These are phyloP conservation scores for Aspergillus heteromorphus DNA, from an alignment of 495 filamentous ascomycete genomes.

Conservation along the genomic window DNA sequence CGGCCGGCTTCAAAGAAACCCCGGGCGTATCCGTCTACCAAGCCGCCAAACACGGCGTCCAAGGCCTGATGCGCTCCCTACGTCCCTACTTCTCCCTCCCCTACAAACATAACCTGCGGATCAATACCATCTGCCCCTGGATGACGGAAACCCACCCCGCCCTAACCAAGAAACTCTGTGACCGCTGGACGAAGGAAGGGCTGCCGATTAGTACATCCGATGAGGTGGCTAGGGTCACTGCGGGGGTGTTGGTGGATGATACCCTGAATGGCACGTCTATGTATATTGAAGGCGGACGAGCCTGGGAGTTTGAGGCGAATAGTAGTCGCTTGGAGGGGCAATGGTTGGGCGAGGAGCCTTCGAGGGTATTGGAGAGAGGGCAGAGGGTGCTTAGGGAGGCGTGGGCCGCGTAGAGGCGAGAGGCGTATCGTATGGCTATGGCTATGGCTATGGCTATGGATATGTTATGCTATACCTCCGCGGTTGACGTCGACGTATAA, in stretches of 20 bases:
- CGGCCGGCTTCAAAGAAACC: constrained; percentile 43
- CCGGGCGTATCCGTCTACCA: constrained; percentile 45
- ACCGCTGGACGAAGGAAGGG: constrained; percentile 37
- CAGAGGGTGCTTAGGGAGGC: constrained; percentile 22
- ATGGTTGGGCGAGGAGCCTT: constrained; percentile 43
- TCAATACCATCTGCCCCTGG: constrained; percentile 53
- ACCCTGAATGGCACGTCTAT: constrained; percentile 40
- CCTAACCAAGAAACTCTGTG: constrained; percentile 34
- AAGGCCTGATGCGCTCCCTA: constrained; percentile 45
- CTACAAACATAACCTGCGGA: constrained; percentile 38
- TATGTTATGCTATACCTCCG: too few species aligned
- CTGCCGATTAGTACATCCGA: constrained; percentile 41
- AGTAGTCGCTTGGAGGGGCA: constrained; percentile 34
- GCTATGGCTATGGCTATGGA: too few species aligned
- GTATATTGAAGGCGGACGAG: constrained; percentile 43
- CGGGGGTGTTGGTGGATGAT: constrained; percentile 31
- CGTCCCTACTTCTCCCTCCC: constrained; percentile 33
- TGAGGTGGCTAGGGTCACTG: constrained; percentile 41
- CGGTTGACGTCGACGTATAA: too few species aligned
- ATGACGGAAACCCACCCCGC: constrained; percentile 39
- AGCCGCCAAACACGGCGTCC: constrained; percentile 45
- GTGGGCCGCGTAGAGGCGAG: constrained; percentile 10
- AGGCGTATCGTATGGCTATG: too few species aligned
- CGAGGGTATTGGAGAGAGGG: constrained; percentile 29
- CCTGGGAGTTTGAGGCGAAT: constrained; percentile 45